Conservation (phyloP, 2,329 filamentous ascomycete species). For the Aspergillus ustus region DNA sequence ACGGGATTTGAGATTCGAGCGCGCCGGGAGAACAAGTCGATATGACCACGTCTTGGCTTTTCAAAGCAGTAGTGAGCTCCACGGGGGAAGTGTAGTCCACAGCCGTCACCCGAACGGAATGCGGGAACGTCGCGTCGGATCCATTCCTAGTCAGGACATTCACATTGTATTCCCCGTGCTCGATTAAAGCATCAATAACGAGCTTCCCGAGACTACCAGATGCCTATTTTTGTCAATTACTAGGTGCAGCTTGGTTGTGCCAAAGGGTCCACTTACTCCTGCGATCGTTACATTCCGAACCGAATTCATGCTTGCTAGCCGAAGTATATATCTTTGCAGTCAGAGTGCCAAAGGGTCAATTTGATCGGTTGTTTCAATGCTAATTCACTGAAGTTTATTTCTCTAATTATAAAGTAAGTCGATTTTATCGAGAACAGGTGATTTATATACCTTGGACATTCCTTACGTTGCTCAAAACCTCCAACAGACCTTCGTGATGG, state of each 20-base stretch:
- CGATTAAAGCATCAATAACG: not conserved
- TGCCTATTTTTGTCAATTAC: not conserved
- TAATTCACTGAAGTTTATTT: not conserved
- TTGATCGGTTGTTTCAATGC: not conserved
- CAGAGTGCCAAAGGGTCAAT: not conserved
- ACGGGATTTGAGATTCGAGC: slow-evolving; percentile 11
- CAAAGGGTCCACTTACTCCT: not conserved
- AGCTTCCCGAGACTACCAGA: not conserved
- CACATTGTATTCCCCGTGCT: not conserved
- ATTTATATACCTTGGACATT: not conserved
- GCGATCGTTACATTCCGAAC: not conserved
- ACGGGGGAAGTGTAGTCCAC: slow-evolving; percentile 2
- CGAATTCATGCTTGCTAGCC: not conserved
- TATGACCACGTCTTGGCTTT: slow-evolving; percentile 2
- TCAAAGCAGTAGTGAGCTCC: not conserved
- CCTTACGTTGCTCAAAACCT: not conserved
- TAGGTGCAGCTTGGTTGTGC: not conserved
- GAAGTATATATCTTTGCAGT: not conserved
- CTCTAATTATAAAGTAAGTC: not conserved
- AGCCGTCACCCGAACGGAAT: not conserved
- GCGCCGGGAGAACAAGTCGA: not conserved
- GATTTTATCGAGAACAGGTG: not conserved
- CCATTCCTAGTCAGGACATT: not conserved
- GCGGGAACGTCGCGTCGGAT: not conserved
- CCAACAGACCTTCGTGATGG: not conserved